Evolutionary conservation across 805 yeast genomes (phyloP), one percentile per base, ranked within the genome.

Genomic region (Suhomyces xylopsoci): DNA sequence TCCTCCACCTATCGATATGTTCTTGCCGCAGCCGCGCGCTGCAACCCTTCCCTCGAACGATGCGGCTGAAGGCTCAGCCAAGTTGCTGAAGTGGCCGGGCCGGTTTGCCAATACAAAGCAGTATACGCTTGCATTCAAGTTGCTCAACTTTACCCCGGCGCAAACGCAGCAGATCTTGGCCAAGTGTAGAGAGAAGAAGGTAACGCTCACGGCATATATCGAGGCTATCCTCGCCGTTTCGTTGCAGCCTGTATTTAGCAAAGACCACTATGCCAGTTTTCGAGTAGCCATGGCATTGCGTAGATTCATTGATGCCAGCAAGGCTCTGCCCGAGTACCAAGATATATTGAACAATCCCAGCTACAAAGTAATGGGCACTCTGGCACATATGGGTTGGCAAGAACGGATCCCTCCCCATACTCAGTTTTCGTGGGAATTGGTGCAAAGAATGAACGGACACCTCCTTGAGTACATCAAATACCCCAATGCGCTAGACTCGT

Each of bases 1-100:
- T 26, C 74, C 75, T 1, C 73, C 73, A 3, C 70, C 77, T 3
- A 57, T 70, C 17, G 79, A 74, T 43, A 49, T 57, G 46, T 64
- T 62, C 44, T 53, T 72, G 49, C 67, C 49, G 7, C 20, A 5
- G 19, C 43, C 49, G 7, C 25, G n/a, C 12, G 28, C 30, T 12
- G 12, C 42, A 4, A 9, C 17, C 3, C n/a, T 17, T 14, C n/a
- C 43, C n/a, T 15, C 43, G 49, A 61, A 64, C 28, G 59, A 63
- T 38, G 32, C 41, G 3, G 45, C 45, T 0, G 46, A 48, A n/a
- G 41, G 20, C 41, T 8, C 62, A 61, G 6, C 48, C 17, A 41
- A 20, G 10, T 34, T 44, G 2, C 50, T 55, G n/a, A 58, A 55
- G 22, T 71, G 76, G 76, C 66, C 68, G 7, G 75, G 75, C 2